Evolutionary conservation across 1,139 yeast species (phyloP), one percentile per base, ranked within the genome.

Genomic region (Suhomyces bokatorum): DNA sequence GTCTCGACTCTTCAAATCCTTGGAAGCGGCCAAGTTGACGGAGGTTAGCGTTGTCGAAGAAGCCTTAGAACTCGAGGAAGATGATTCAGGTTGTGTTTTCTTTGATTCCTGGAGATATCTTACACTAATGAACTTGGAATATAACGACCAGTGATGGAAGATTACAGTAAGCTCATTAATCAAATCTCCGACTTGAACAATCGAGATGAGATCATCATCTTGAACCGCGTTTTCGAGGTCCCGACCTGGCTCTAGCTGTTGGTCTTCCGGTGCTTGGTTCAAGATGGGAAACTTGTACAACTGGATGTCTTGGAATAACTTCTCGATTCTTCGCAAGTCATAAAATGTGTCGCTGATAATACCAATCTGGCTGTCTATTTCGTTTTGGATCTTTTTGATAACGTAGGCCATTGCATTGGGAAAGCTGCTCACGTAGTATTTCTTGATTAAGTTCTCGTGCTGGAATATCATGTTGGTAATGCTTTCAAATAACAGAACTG

Each of bases 331-430:
- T 50, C 88, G 77, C 39, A 80, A 76, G 53, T 88, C 97, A 70
- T 84, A 81, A 59, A 89, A 89, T 0, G 95, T 88, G 61, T 93
- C 98, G 45, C 88, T 74, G 10, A 93, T 86, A 39, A 93, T 70
- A 0, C 96, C 95, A 20, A 95, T 86, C 59, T 93, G 99, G 12
- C 91, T 76, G 59, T 93, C 99, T 16, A 95, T 85, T 59, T 93
- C 99, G 46, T 79, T 73, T 63, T 93, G 96, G 30, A 93, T 84
- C 45, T 79, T 80, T 24, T 77, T 81, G 52, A 91, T 76, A 5
- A 91, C 91, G 39, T 74, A 75, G 3, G 76, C 68, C 72, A 91
- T 82, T 24, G 88, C 83, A 15, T 75, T 66, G 1, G 74, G 71
- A 42, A 65, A 71, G 0, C 73, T 62, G 1, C 58, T 51, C 6